Conservation (phyloP, 2,329 filamentous ascomycete species). For the Aureobasidium pullulans region DNA sequence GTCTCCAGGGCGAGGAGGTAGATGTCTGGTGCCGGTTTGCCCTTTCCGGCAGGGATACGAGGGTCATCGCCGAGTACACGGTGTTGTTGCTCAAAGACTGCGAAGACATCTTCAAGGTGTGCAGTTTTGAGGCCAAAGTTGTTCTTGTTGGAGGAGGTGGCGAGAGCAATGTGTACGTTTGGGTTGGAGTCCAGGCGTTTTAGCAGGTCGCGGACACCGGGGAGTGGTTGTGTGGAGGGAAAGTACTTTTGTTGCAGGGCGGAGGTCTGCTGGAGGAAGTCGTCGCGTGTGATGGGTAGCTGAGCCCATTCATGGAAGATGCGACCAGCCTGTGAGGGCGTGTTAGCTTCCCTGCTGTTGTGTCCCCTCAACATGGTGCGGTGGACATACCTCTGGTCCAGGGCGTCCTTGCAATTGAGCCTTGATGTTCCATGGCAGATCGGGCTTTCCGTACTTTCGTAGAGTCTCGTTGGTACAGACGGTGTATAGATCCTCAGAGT, state of each 20-base stretch:
- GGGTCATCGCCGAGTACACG: conserved; percentile 79
- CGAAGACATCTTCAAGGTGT: conserved; percentile 46
- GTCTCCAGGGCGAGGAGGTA: conserved; percentile 78
- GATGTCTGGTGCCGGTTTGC: conserved; percentile 92
- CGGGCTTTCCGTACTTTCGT: conserved; percentile 61
- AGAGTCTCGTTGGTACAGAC: conserved; percentile 76
- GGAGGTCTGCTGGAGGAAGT: conserved; percentile 56
- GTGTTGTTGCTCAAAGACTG: conserved; percentile 57
- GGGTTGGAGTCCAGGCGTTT: conserved; percentile 48
- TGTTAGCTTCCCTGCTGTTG: background rate
- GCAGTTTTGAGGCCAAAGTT: conserved; percentile 74
- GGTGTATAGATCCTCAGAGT: conserved; percentile 89
- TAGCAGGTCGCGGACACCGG: conserved; percentile 68
- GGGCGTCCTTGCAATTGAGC: conserved; percentile 71
- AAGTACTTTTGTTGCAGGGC: conserved; percentile 66
- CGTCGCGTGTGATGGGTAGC: conserved; percentile 64
- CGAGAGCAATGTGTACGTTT: conserved; percentile 73
- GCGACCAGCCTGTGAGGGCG: conserved; percentile 39
- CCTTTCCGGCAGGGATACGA: conserved; percentile 68
- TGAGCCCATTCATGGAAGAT: conserved; percentile 78
- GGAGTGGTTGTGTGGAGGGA: conserved; percentile 64
- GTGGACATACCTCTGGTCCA: conserved; percentile 40
- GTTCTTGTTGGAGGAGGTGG: conserved; percentile 64
- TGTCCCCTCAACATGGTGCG: background rate
- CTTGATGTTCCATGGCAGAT: conserved; percentile 89